phyloP scores from a whole-genome alignment of 768 basidiomycete genomes.

The Pilatotrama ljubarskyi region DNA sequence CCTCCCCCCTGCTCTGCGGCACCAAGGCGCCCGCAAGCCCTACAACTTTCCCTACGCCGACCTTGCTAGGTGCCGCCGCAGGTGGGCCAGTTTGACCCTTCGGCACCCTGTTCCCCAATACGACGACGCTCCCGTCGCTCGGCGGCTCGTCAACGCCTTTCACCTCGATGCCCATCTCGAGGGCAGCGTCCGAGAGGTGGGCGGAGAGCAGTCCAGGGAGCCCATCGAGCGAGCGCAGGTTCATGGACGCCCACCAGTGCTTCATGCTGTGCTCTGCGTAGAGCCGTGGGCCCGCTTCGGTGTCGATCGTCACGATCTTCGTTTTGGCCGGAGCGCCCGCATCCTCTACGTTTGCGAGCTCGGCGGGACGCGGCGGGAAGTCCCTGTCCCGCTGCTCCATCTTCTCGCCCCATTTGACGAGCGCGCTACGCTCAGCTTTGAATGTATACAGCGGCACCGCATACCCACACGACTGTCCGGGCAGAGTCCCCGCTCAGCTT shows the following conservation, averaged over 20 bases:
- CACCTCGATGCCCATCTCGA: not conserved
- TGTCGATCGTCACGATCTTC: constrained; percentile 23
- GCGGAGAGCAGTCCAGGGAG: constrained; percentile 47
- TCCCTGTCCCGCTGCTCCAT: constrained; percentile 45
- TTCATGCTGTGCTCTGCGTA: constrained; percentile 43
- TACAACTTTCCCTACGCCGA: not conserved
- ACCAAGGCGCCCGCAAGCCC: not conserved
- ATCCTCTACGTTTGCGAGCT: not conserved
- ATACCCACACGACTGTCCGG: constrained; percentile 62
- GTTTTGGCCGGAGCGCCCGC: not conserved
- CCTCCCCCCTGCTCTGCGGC: not conserved
- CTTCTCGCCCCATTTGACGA: constrained; percentile 46
- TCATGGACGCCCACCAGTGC: constrained; percentile 53
- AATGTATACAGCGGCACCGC: constrained; percentile 61
- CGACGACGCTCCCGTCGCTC: not conserved
- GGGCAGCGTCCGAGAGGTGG: constrained; percentile 6
- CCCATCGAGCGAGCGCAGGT: constrained; percentile 56
- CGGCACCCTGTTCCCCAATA: not conserved
- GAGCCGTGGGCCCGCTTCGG: not conserved
- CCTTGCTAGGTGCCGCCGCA: too few relatives aligned
- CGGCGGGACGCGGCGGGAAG: constrained; percentile 5
- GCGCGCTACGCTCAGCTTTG: constrained; percentile 51
- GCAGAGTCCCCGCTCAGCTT: not conserved
- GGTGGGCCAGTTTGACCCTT: not conserved
- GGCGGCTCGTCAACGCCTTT: not conserved